Evolutionary conservation across 2,329 filamentous ascomycete species (phyloP), one percentile per base, ranked within the genome.

Genomic region (Xylariaceae sp.): DNA sequence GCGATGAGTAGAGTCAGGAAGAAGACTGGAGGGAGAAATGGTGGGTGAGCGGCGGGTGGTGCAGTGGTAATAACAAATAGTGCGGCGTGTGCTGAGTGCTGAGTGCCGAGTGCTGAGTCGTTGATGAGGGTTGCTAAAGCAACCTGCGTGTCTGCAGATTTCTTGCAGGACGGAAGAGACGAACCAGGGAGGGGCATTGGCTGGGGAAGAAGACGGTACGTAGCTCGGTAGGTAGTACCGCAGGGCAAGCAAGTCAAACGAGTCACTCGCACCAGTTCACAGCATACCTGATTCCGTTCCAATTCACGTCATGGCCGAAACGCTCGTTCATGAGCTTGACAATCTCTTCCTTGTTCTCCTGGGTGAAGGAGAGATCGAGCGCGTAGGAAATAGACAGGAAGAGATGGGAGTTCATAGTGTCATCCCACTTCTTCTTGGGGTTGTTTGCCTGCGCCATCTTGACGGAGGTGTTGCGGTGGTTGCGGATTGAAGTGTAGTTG

Each of bases 241-340:
- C 23, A 30, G 23, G 23, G 23, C 23, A 30, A 30, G 5, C 13
- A 51, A 48, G 59, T 3, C 45, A 56, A 62, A 53, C 51, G 59
- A 57, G 45, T 39, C 37, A 51, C 49, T 56, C n/a, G 47, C 53
- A 30, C n/a, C 3, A 39, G 17, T 9, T 51, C 41, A 55, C 17
- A n/a, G 64, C 67, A 51, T 74, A 74, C 73, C 73, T 68, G 4
- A 75, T 72, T 17, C 63, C 72, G 48, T 75, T 75, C 73, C 73
- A 75, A 17, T 39, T 63, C 15, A 69, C 53, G 15, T 62, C 60
- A 8, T 72, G 60, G 17, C 66, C 66, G 23, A 37, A 57, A 18
- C 60, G 54, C 2, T 55, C 53, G 1, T 56, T 59, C 68, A 73
- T 69, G 17, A 58, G 55, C 3, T 30, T 17, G 1, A 68, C 65